These are phyloP conservation scores for Epichloe festucae DNA, from an alignment of 2,329 filamentous ascomycete species.

Conservation along the genomic window DNA sequence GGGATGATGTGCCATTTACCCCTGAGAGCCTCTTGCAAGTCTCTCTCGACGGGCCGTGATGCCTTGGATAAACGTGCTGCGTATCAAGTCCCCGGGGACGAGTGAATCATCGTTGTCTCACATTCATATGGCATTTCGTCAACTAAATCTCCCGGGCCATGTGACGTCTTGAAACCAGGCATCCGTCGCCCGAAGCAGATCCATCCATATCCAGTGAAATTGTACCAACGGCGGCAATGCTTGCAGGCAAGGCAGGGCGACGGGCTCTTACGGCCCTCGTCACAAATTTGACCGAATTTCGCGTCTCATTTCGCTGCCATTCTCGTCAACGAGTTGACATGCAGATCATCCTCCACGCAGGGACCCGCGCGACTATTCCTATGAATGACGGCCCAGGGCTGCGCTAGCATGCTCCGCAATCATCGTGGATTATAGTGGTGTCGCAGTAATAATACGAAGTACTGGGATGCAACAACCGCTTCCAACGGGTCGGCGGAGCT, in stretches of 20 bases:
- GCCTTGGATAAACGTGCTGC: not conserved
- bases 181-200: not conserved
- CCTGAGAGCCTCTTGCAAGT: not conserved
- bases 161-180: not conserved
- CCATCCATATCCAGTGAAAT: not conserved
- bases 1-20: not conserved
- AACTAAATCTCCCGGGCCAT: conserved; percentile 1
- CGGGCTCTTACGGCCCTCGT: not conserved
- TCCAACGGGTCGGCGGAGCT: conserved; percentile 1
- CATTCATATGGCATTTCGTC: not conserved
- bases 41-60: not conserved
- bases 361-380: not conserved
- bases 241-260: not conserved
- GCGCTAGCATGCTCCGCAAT: not conserved
- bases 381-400: not conserved
- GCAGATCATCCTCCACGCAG: conserved; percentile 5
- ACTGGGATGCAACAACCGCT: not conserved
- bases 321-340: conserved; percentile 5
- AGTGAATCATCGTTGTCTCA: not conserved
- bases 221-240: not conserved
- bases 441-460: not conserved
- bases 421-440: not conserved
- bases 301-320: conserved; percentile 8
- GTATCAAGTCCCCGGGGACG: not conserved
- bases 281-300: conserved; percentile 6